Evolutionary conservation across 2,329 filamentous ascomycete genomes (phyloP).

Genomic region (Pseudogymnoascus sp.): DNA sequence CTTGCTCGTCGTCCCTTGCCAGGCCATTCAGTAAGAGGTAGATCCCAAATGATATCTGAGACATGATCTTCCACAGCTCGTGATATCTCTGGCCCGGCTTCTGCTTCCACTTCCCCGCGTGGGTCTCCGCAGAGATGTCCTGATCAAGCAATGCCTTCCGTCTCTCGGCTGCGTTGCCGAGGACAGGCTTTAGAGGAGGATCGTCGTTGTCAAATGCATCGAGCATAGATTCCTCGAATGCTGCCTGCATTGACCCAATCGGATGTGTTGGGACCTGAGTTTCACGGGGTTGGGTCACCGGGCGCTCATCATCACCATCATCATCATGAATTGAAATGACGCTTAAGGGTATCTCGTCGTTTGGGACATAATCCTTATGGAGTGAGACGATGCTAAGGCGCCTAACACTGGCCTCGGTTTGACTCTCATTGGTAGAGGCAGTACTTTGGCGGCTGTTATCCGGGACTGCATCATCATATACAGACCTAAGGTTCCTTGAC

Average conservation of each 20-base stretch:
- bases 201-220: constrained; percentile 52
- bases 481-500: background rate
- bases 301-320: background rate
- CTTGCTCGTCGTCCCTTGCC: constrained; percentile 81
- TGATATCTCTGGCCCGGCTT: constrained; percentile 70
- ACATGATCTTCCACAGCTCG: constrained; percentile 79
- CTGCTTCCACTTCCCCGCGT: constrained; percentile 68
- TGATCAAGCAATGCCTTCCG: constrained; percentile 61
- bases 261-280: constrained; percentile 51
- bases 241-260: constrained; percentile 66
- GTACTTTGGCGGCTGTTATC: background rate
- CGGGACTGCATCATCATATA: background rate
- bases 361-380: background rate
- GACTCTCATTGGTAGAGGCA: background rate
- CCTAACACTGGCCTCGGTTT: background rate
- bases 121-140: constrained; percentile 58
- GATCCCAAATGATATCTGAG: constrained; percentile 89
- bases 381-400: background rate
- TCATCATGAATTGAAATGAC: background rate
- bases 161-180: constrained; percentile 50
- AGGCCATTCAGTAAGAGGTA: constrained; percentile 77
- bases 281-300: background rate
- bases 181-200: constrained; percentile 44
- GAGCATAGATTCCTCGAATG: constrained; percentile 73
- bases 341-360: background rate